These are phyloP conservation scores for Rhexocercosporidium sp. DNA, from an alignment of 2,329 filamentous ascomycete genomes.

Conservation along the genomic window DNA sequence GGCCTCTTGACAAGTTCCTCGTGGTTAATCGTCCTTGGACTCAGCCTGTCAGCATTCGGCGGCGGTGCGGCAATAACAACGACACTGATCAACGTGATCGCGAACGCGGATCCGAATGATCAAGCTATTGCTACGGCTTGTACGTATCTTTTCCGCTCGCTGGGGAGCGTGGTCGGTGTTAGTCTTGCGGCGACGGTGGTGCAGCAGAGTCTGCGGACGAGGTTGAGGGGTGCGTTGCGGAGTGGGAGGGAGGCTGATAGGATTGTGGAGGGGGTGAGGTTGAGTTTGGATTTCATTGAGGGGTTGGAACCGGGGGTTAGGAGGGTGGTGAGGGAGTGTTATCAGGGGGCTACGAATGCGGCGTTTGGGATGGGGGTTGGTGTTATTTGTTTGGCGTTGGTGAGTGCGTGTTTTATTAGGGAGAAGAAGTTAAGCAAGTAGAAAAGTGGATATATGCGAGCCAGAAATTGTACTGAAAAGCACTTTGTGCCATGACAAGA, in stretches of 20 bases:
- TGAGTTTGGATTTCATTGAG: constrained; percentile 72
- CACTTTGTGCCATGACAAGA: background rate
- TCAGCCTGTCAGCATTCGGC: constrained; percentile 55
- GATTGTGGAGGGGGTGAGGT: constrained; percentile 71
- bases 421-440: constrained; percentile 56
- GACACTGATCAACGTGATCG: constrained; percentile 72
- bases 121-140: constrained; percentile 79
- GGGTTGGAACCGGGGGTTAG: constrained; percentile 65
- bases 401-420: constrained; percentile 55
- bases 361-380: constrained; percentile 48
- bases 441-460: background rate
- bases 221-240: constrained; percentile 58
- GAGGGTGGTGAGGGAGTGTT: constrained; percentile 67
- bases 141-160: constrained; percentile 79
- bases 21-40: constrained; percentile 59
- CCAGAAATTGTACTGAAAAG: too few species aligned
- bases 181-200: constrained; percentile 70
- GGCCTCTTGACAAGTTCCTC: constrained; percentile 57
- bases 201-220: constrained; percentile 67
- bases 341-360: constrained; percentile 55
- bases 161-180: constrained; percentile 73
- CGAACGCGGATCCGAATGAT: constrained; percentile 69
- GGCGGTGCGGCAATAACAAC: constrained; percentile 70
- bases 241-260: constrained; percentile 63
- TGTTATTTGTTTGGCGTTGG: constrained; percentile 47